Evolutionary conservation across 805 yeast genomes (phyloP).

Genomic region (Candida boleticola): DNA sequence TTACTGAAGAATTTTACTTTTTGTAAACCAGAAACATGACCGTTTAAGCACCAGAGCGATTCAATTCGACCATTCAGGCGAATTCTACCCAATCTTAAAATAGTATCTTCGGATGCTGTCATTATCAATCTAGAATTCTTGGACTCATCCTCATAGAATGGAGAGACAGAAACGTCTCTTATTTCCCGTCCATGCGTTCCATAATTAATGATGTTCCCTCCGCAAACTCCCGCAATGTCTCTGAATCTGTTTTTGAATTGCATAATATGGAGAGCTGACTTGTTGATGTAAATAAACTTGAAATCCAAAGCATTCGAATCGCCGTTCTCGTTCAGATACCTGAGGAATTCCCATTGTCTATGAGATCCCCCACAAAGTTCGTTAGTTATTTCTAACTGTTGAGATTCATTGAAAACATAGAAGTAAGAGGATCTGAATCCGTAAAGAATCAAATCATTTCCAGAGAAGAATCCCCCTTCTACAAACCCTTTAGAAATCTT

Average conservation of each 20-base stretch:
- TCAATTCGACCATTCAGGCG: conserved; percentile 39
- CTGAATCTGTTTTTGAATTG: conserved; percentile 17
- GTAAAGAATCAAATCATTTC: conserved; percentile 51
- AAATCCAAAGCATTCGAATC: conserved; percentile 20
- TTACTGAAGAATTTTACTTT: conserved; percentile 60
- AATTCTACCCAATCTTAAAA: conserved; percentile 56
- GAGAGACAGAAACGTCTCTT: conserved; percentile 64
- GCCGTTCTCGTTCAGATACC: neutral
- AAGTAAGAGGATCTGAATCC: conserved; percentile 84
- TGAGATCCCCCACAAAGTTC: conserved; percentile 91
- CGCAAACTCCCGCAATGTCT: conserved; percentile 4
- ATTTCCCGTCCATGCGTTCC: conserved; percentile 95
- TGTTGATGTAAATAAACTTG: conserved; percentile 58
- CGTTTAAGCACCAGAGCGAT: conserved; percentile 61
- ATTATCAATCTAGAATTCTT: conserved; percentile 41
- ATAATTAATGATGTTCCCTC: conserved; percentile 31
- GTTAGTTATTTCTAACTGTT: conserved; percentile 64
- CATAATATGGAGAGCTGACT: conserved; percentile 44
- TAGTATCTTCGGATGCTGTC: conserved; percentile 89
- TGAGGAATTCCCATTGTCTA: conserved; percentile 68
- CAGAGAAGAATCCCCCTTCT: conserved; percentile 62
- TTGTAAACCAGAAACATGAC: conserved; percentile 89
- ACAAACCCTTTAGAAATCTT: conserved; percentile 72
- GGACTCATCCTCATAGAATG: conserved; percentile 20
- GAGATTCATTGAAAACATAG: conserved; percentile 78